phyloP scores from a whole-genome alignment of 2,329 filamentous ascomycete genomes.

The Botrytis paeoniae region DNA sequence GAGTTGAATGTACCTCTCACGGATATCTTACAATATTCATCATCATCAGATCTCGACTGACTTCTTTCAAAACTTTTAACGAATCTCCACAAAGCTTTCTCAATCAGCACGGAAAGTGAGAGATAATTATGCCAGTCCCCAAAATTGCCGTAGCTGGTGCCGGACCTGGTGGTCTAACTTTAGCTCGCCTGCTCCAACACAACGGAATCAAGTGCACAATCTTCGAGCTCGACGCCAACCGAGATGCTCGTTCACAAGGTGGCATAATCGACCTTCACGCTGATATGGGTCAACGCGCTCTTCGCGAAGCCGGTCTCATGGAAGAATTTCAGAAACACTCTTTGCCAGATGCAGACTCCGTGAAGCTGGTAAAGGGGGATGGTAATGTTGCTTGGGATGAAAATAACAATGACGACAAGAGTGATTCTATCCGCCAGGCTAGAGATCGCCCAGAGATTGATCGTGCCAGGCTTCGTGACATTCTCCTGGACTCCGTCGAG shows the following conservation, averaged over 20 bases:
- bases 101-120: not conserved
- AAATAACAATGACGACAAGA: conserved; percentile 15
- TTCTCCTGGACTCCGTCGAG: conserved; percentile 39
- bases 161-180: conserved; percentile 27
- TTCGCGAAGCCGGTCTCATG: conserved; percentile 37
- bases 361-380: conserved; percentile 41
- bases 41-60: not conserved
- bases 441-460: conserved; percentile 41
- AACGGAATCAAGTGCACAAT: conserved; percentile 33
- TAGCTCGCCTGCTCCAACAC: conserved; percentile 28
- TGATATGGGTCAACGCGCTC: conserved; percentile 35
- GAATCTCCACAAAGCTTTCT: not conserved
- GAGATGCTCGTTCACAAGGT: conserved; percentile 24
- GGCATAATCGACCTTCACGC: conserved; percentile 50
- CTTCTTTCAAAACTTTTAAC: not conserved
- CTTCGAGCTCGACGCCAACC: conserved; percentile 36
- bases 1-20: not conserved
- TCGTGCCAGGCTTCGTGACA: conserved; percentile 38
- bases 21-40: too few relatives aligned
- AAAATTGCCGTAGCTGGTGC: conserved; percentile 29
- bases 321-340: conserved; percentile 38
- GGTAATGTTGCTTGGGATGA: conserved; percentile 27
- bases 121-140: conserved; percentile 18
- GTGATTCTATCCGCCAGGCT: conserved; percentile 10
- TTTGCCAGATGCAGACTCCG: conserved; percentile 43